These are phyloP conservation scores for Candida pseudofarinosa DNA, from an alignment of 805 yeast genomes.

Conservation along the genomic window DNA sequence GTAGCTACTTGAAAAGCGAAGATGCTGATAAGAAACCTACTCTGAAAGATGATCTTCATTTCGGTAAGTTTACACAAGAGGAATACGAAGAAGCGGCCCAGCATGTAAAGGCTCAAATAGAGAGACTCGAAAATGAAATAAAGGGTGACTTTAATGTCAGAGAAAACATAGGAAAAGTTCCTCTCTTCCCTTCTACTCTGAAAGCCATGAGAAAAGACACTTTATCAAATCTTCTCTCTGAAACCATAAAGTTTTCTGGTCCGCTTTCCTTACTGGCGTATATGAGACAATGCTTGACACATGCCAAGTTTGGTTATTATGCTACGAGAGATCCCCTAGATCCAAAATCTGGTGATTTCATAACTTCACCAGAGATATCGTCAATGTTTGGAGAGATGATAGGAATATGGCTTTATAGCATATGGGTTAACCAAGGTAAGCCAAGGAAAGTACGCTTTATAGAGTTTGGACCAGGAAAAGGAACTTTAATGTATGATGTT, in stretches of 20 bases:
- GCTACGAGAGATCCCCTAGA: conserved; percentile 75
- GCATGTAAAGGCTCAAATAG: conserved; percentile 27
- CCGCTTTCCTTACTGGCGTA: conserved; percentile 70
- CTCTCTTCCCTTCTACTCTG: conserved; percentile 28
- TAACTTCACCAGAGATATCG: conserved; percentile 83
- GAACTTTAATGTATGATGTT: conserved; percentile 70
- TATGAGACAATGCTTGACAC: conserved; percentile 78
- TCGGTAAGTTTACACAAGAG: conserved; percentile 32
- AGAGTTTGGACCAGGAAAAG: conserved; percentile 85
- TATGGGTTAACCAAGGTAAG: conserved; percentile 54
- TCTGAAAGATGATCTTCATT: conserved; percentile 24
- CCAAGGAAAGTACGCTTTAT: conserved; percentile 51
- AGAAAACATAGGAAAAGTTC: conserved; percentile 32
- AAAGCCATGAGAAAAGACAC: conserved; percentile 16
- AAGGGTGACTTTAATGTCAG: conserved; percentile 34
- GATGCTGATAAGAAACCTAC: conserved; percentile 1
- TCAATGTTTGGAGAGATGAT: conserved; percentile 84
- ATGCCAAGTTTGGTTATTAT: conserved; percentile 76
- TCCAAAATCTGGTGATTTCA: conserved; percentile 60
- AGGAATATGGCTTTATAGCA: conserved; percentile 64
- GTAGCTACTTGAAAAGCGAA: conserved; percentile 8
- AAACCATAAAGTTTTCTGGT: conserved; percentile 63
- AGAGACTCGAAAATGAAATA: conserved; percentile 29
- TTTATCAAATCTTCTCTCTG: conserved; percentile 37
- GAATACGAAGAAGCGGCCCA: conserved; percentile 39